A percentile compares a stretch with the other conserved stretches of the same genome.
Evolutionary conservation across 2,329 filamentous ascomycete genomes (phyloP).

Genomic region (Penicillium sumatraense): DNA sequence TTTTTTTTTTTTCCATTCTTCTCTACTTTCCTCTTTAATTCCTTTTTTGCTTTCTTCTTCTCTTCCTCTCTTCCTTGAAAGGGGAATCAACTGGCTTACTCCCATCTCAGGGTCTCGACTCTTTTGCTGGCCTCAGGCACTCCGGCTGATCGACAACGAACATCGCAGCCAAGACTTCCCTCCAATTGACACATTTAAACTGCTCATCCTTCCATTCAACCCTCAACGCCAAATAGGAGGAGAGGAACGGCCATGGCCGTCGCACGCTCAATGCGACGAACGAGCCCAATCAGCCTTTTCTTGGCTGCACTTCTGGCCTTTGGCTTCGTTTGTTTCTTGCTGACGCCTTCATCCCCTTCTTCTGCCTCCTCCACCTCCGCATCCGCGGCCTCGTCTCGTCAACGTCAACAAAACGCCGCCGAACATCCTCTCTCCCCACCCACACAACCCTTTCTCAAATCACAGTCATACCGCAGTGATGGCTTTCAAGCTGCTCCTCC

Average conservation of each 20-base stretch:
- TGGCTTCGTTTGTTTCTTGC: slow-evolving; percentile 63
- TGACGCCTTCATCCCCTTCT: slow-evolving; percentile 54
- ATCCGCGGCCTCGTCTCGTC: slow-evolving; percentile 52
- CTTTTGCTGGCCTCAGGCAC: background rate
- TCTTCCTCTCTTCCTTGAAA: background rate
- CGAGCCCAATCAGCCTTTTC: slow-evolving; percentile 75
- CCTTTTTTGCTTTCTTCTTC: too few relatives aligned
- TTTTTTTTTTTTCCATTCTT: too few relatives aligned
- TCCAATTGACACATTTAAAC: slow-evolving; percentile 7
- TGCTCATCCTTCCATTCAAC: too few relatives aligned
- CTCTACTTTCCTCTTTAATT: too few relatives aligned
- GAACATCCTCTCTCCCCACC: slow-evolving; percentile 74
- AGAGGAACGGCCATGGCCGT: slow-evolving; percentile 53
- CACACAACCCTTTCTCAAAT: slow-evolving; percentile 74
- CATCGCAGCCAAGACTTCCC: slow-evolving; percentile 14
- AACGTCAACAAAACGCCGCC: slow-evolving; percentile 62
- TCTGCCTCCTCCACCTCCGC: slow-evolving; percentile 51
- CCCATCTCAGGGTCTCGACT: background rate
- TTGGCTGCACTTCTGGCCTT: slow-evolving; percentile 74
- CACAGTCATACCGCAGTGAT: slow-evolving; percentile 54
- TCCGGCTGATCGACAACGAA: background rate
- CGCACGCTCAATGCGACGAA: slow-evolving; percentile 73
- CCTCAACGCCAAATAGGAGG: background rate
- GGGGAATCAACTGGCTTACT: too few relatives aligned
- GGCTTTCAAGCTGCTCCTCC: slow-evolving; percentile 70